Evolutionary conservation across 805 yeast species (phyloP).

Genomic region (Suhomyces emberorum): DNA sequence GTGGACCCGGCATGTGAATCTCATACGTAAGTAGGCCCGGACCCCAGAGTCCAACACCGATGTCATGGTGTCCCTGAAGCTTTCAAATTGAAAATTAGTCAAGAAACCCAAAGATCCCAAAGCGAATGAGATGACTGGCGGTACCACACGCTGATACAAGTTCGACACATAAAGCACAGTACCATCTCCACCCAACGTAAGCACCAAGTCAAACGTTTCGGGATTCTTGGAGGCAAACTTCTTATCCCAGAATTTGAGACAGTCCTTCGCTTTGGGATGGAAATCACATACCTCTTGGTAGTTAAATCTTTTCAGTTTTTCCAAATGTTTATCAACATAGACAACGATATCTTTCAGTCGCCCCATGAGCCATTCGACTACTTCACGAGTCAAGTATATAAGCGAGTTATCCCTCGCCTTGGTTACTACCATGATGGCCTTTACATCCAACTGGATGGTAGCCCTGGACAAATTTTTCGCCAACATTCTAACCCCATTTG

Average conservation of each 20-base stretch:
- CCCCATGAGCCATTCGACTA: constrained; percentile 70
- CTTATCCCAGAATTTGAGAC: constrained; percentile 68
- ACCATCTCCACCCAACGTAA: constrained; percentile 46
- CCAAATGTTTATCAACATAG: constrained; percentile 71
- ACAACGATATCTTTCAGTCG: constrained; percentile 42
- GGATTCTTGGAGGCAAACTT: constrained; percentile 47
- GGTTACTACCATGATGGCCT: constrained; percentile 78
- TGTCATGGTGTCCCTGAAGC: constrained; percentile 57
- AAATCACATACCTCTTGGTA: constrained; percentile 49
- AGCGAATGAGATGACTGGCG: constrained; percentile 44
- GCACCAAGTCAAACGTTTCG: constrained; percentile 41
- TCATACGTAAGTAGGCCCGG: constrained; percentile 73
- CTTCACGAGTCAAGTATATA: constrained; percentile 70
- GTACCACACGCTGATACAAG: constrained; percentile 44
- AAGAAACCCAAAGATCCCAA: constrained; percentile 42
- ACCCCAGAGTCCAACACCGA: constrained; percentile 68
- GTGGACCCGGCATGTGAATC: constrained; percentile 77
- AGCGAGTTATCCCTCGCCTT: constrained; percentile 83
- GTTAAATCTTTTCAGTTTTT: constrained; percentile 61
- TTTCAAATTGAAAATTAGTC: constrained; percentile 80
- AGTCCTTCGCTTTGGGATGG: constrained; percentile 42
- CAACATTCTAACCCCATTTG: constrained; percentile 72
- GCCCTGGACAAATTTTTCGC: constrained; percentile 71
- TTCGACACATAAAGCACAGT: constrained; percentile 43
- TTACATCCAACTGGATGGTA: constrained; percentile 65